Evolutionary conservation across 257 asterid genomes (phyloP).

Genomic region (Penstemon davidsonii): DNA sequence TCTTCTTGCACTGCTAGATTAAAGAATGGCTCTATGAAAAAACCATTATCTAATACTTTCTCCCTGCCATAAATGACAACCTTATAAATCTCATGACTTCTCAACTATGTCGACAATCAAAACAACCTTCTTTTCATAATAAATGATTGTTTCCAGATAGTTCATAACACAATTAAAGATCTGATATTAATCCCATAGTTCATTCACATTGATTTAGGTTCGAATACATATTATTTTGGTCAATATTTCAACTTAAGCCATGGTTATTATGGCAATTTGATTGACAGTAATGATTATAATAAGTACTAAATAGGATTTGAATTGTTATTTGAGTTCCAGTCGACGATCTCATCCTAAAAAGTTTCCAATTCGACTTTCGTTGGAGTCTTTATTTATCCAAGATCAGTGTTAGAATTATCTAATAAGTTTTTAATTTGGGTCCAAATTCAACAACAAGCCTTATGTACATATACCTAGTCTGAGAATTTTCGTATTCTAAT

Average conservation of each 20-base stretch:
- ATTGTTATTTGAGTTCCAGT: not conserved
- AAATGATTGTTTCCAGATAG: not conserved
- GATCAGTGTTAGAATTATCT: no score
- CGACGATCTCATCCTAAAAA: not conserved
- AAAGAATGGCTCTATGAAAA: not conserved
- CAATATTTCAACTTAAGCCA: not conserved
- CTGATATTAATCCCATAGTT: not conserved
- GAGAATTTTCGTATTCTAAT: no score
- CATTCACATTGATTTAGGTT: not conserved
- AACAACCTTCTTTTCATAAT: not conserved
- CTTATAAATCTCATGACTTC: not conserved
- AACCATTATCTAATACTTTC: not conserved
- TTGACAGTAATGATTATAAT: not conserved
- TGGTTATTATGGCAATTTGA: no score
- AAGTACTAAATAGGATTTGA: not conserved
- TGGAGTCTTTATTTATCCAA: not conserved
- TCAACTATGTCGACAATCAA: not conserved
- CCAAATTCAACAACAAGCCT: no score
- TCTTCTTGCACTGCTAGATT: not conserved
- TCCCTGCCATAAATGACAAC: not conserved
- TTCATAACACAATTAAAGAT: not conserved
- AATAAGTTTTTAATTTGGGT: no score
- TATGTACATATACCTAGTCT: no score
- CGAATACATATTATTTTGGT: not conserved
- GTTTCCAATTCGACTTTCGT: not conserved